Conservation (phyloP, 1,139 yeast genomes). For the Ogataea hybrid region DNA sequence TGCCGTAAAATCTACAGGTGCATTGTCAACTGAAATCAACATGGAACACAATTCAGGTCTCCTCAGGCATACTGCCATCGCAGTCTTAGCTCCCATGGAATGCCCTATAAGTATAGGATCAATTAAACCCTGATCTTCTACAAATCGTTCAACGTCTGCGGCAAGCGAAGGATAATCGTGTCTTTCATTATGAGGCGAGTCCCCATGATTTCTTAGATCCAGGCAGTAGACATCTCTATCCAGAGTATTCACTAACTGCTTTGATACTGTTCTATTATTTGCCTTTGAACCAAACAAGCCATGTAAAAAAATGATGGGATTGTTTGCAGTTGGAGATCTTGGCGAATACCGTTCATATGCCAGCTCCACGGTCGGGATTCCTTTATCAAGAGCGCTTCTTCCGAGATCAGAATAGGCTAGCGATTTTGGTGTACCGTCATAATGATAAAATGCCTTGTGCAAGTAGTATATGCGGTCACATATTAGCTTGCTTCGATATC, state of each 20-base stretch:
- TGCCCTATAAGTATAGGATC: constrained; percentile 80
- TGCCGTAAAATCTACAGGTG: constrained; percentile 55
- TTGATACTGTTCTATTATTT: constrained; percentile 70
- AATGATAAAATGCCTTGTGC: constrained; percentile 1
- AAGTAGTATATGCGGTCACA: background rate
- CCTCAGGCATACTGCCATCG: constrained; percentile 80
- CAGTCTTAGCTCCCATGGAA: constrained; percentile 97
- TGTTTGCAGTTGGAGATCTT: constrained; percentile 15
- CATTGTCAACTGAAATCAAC: constrained; percentile 82
- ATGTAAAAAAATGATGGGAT: constrained; percentile 75
- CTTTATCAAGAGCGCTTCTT: constrained; percentile 21
- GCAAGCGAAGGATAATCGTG: constrained; percentile 83
- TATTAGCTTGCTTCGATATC: too few relatives aligned
- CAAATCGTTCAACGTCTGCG: constrained; percentile 77
- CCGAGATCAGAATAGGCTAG: constrained; percentile 20
- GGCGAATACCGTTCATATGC: constrained; percentile 40
- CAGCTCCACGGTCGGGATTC: constrained; percentile 43
- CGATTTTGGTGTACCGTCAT: constrained; percentile 28
- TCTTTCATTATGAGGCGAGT: constrained; percentile 68
- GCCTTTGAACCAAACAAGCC: constrained; percentile 85
- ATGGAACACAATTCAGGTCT: constrained; percentile 62
- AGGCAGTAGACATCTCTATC: constrained; percentile 60
- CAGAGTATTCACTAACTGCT: constrained; percentile 34
- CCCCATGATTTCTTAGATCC: constrained; percentile 89
- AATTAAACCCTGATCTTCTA: constrained; percentile 44